Percentiles rank a stretch among this genome's conserved stretches.
phyloP scores from a whole-genome alignment of 805 yeast genomes.

The Pichia ethanolica region DNA sequence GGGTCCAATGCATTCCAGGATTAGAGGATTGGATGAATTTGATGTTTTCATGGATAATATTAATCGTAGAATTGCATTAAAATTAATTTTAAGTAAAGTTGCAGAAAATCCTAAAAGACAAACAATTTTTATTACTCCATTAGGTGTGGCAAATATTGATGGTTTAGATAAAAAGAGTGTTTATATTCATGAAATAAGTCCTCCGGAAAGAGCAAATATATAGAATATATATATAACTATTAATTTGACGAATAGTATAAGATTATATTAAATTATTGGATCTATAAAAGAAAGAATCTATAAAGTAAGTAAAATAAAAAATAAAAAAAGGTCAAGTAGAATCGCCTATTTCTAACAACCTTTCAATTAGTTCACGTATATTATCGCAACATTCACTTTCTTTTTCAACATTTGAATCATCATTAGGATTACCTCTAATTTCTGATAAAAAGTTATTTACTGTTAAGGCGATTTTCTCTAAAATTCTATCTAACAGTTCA shows the following conservation, averaged over 20 bases:
- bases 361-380: slow-evolving; percentile 16
- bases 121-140: slow-evolving; percentile 90
- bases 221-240: background rate
- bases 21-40: slow-evolving; percentile 90
- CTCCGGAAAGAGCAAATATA: slow-evolving; percentile 25
- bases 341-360: slow-evolving; percentile 4
- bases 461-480: slow-evolving; percentile 14
- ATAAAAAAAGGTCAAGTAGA: background rate
- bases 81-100: slow-evolving; percentile 63
- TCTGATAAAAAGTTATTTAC: slow-evolving; percentile 9
- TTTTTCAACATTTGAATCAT: background rate
- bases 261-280: too few species aligned
- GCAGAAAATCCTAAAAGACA: slow-evolving; percentile 62
- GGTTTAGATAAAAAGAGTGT: slow-evolving; percentile 47
- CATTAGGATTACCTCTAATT: slow-evolving; percentile 3
- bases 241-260: too few species aligned
- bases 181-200: slow-evolving; percentile 52
- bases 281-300: too few species aligned
- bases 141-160: slow-evolving; percentile 71
- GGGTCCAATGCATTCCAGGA: slow-evolving; percentile 83
- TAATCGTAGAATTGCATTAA: slow-evolving; percentile 73
- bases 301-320: too few species aligned
- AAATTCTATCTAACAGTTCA: slow-evolving; percentile 13
- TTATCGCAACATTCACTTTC: slow-evolving; percentile 15
- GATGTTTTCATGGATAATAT: slow-evolving; percentile 97